Conservation (phyloP, 371 early-diverging fungal species). For the Paraphysoderma sedebokerense region DNA sequence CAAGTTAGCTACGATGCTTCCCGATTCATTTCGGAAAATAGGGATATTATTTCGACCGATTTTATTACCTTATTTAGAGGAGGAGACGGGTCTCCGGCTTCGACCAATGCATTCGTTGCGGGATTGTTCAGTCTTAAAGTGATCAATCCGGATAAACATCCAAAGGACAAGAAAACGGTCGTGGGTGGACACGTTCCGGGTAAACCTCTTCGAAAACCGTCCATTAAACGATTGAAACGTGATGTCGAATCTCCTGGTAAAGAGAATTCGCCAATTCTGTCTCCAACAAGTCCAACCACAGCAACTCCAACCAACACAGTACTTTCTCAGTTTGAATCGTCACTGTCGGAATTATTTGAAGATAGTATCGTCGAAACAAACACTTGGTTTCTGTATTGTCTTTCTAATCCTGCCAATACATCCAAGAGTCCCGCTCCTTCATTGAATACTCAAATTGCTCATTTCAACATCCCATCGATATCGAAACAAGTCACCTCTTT, state of each 20-base stretch:
- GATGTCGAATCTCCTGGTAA: too few relatives aligned
- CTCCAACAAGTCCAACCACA: not conserved
- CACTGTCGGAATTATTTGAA: not conserved
- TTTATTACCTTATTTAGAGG: slow-evolving; percentile 63
- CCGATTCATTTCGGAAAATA: slow-evolving; percentile 49
- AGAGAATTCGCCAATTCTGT: slow-evolving; percentile 1
- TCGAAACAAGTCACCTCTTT: not conserved
- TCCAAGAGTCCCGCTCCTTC: not conserved
- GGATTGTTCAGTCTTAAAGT: slow-evolving; percentile 59
- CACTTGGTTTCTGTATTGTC: not conserved
- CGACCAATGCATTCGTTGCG: slow-evolving; percentile 58
- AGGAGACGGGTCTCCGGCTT: slow-evolving; percentile 25
- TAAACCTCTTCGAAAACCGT: slow-evolving; percentile 9
- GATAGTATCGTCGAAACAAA: slow-evolving; percentile 1
- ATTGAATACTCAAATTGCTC: not conserved
- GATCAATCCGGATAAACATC: slow-evolving; percentile 66
- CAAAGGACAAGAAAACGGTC: slow-evolving; percentile 50
- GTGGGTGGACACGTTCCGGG: slow-evolving; percentile 38
- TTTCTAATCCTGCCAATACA: not conserved
- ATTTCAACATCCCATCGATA: not conserved
- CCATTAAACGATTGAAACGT: slow-evolving; percentile 13
- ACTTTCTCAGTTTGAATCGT: not conserved
- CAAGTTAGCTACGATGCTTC: slow-evolving; percentile 47
- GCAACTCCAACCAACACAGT: not conserved
- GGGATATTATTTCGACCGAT: slow-evolving; percentile 56